phyloP scores from a whole-genome alignment of 331 rosid genomes.

The Stylosanthes scabra region DNA sequence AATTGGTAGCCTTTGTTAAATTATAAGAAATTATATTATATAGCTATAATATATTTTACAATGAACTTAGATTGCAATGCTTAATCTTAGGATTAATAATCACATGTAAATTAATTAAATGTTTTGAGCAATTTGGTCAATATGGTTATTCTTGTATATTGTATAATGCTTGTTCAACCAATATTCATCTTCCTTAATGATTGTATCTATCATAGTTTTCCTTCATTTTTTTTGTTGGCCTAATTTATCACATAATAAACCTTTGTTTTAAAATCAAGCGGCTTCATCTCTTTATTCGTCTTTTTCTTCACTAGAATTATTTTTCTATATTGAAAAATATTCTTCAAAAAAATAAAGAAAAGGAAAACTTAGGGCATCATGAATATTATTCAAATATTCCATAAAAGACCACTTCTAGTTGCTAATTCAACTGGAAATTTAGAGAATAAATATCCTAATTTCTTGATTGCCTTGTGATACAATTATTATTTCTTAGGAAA shows the following conservation, averaged over 20 bases:
- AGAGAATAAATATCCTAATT: too few species aligned
- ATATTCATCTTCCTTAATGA: background rate
- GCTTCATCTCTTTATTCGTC: background rate
- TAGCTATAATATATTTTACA: constrained; percentile 8
- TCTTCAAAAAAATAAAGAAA: too few species aligned
- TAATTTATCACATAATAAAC: background rate
- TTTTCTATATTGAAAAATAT: background rate
- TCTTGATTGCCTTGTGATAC: too few species aligned
- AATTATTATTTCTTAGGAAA: too few species aligned
- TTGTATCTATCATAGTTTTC: background rate
- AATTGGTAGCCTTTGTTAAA: background rate
- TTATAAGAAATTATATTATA: background rate
- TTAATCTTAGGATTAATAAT: constrained; percentile 15
- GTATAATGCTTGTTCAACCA: background rate
- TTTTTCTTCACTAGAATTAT: too few species aligned
- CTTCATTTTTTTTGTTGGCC: background rate
- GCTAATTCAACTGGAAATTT: too few species aligned
- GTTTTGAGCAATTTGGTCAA: background rate
- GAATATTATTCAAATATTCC: too few species aligned
- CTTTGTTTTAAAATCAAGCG: background rate
- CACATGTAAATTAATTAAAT: background rate
- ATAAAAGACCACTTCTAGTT: too few species aligned
- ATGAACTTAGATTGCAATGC: constrained; percentile 12
- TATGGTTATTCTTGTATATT: background rate
- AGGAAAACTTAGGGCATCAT: too few species aligned